These are phyloP conservation scores for Pseudogymnoascus sp. DNA, from an alignment of 2,329 filamentous ascomycete species.

Conservation along the genomic window DNA sequence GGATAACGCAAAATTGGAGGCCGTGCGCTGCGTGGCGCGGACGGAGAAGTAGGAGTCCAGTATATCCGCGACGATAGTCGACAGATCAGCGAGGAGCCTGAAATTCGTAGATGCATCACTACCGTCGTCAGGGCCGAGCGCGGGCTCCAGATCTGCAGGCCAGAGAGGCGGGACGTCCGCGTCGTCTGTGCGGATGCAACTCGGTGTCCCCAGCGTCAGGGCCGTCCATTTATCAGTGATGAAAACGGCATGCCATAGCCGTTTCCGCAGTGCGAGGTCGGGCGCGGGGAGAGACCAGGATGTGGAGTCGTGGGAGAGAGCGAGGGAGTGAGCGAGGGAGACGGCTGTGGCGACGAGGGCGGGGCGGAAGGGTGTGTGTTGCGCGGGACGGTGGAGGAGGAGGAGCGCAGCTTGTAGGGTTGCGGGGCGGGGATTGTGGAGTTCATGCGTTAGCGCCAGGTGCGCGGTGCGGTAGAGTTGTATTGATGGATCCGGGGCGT, in stretches of 20 bases:
- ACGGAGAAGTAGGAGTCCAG: constrained; percentile 27
- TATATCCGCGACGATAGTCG: constrained; percentile 27
- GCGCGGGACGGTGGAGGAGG: constrained; percentile 26
- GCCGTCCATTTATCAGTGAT: constrained; percentile 30
- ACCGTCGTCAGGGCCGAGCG: constrained; percentile 13
- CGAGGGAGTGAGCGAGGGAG: constrained; percentile 27
- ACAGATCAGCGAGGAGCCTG: constrained; percentile 24
- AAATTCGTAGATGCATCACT: constrained; percentile 22
- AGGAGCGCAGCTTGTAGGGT: constrained; percentile 29
- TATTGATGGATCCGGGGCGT: constrained; percentile 23
- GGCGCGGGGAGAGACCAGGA: constrained; percentile 26
- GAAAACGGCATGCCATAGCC: constrained; percentile 27
- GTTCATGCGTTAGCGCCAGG: constrained; percentile 25
- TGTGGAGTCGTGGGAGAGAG: constrained; percentile 25
- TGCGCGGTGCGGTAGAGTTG: constrained; percentile 27
- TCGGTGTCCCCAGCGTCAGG: constrained; percentile 28
- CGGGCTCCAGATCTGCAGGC: constrained; percentile 21
- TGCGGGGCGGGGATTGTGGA: constrained; percentile 27
- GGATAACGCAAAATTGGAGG: constrained; percentile 24
- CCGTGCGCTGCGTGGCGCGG: constrained; percentile 23
- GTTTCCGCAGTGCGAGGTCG: constrained; percentile 26
- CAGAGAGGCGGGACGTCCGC: constrained; percentile 24
- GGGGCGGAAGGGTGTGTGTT: constrained; percentile 28
- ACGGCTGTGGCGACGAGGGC: constrained; percentile 28
- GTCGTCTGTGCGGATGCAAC: constrained; percentile 25